Conservation (phyloP, 371 early-diverging fungal species). For the Syncephalastrum contaminatum region DNA sequence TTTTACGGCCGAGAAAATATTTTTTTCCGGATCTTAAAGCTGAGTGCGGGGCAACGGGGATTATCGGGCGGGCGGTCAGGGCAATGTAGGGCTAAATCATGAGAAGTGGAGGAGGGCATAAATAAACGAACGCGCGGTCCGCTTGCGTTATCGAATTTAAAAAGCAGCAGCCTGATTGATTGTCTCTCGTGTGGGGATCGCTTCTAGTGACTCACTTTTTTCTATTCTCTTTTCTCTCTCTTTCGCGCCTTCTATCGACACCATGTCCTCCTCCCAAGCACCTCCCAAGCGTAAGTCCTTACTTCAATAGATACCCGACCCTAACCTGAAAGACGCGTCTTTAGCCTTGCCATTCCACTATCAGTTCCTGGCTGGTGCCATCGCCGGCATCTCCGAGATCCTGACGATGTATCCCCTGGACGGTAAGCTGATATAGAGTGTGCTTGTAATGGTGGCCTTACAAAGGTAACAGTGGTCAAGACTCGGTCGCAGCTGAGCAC, state of each 20-base stretch:
- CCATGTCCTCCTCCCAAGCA: conserved; percentile 23
- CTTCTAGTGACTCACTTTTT: neutral
- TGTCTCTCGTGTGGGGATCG: too few relatives aligned
- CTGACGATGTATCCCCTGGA: conserved; percentile 97
- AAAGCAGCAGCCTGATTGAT: too few relatives aligned
- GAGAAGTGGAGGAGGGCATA: too few relatives aligned
- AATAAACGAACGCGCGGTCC: too few relatives aligned
- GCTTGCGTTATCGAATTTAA: too few relatives aligned
- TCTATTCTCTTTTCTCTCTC: conserved; percentile 6
- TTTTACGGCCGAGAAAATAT: too few relatives aligned
- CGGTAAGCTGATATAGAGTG: conserved; percentile 45
- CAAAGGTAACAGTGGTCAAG: conserved; percentile 75
- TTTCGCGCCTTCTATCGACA: conserved; percentile 1
- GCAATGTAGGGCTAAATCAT: too few relatives aligned
- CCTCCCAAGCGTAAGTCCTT: conserved; percentile 30
- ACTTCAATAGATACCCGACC: neutral
- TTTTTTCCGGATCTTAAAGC: too few relatives aligned
- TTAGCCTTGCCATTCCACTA: conserved; percentile 87
- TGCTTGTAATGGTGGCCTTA: conserved; percentile 2
- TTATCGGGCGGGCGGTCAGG: too few relatives aligned
- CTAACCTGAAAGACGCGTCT: neutral
- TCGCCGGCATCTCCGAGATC: conserved; percentile 96
- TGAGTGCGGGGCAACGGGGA: too few relatives aligned
- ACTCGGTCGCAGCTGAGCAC: conserved; percentile 96
- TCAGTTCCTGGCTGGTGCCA: conserved; percentile 91